Base-by-base conservation (phyloP, 148 eudicot genomes). In the Tetragonia tetragonoides region DNA sequence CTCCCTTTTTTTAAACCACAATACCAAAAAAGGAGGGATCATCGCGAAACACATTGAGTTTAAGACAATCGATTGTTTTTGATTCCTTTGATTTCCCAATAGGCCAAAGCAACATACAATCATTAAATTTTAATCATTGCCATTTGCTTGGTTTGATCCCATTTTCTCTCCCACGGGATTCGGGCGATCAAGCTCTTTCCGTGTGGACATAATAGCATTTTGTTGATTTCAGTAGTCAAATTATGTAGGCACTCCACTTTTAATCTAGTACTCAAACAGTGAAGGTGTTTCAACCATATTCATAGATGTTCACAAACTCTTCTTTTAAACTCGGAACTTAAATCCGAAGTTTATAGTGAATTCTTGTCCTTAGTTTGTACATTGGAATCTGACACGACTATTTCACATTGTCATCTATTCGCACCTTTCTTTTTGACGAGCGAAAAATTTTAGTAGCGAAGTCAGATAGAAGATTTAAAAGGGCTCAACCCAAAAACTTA, bases 81-180 rank as follows among this genome's bases (percentile, higher is more conserved):
- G 79, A 81, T 84, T 75, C 79, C 81, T 82, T 77, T 77, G 85
- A 82, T 77, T 77, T 74, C 67, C 81, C 77, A 77, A 85, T 81
- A 67, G 68, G 77, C 79, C 72, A 81, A 81, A 83, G 76, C 54
- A 61, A 40, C 72, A 80, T 70, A 28, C 81, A 74, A 79, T 83
- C 76, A 74, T 71, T 83, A 56, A 40, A 60, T 49, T 7, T 8
- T 78, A 80, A 88, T 84, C 81, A 88, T 87, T 83, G 64, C 88
- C 21, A 20, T 42, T 59, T 67, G 62, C 74, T 80, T 68, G 68
- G 81, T 57, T 81, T 82, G 78, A 80, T 75, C 76, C 73, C 75
- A 70, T 80, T 74, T 70, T 39, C n/a, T 71, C 56, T 77, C 37
- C 70, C 68, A 76, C 79, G 75, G 78, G 83, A 80, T 80, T 75